phyloP scores from a whole-genome alignment of 805 yeast species.

The Kluyveromyces aestuarii region DNA sequence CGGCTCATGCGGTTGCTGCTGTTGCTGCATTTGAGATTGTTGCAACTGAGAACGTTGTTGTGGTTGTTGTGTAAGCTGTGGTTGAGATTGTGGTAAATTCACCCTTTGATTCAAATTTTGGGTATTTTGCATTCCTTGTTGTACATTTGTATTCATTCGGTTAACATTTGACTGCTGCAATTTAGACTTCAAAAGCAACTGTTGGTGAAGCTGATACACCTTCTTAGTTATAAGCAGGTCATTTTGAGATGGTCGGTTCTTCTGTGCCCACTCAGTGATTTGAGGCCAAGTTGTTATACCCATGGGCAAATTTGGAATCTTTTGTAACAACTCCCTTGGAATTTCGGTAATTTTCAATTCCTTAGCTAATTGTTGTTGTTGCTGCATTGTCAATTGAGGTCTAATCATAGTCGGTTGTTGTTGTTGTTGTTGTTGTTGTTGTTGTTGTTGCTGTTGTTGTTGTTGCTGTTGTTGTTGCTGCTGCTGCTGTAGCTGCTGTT shows the following conservation, averaged over 20 bases:
- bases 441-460: slow-evolving; percentile 19
- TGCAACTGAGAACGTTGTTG: slow-evolving; percentile 31
- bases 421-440: slow-evolving; percentile 16
- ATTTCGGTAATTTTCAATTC: slow-evolving; percentile 59
- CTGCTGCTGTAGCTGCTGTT: slow-evolving; percentile 19
- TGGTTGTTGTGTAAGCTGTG: slow-evolving; percentile 25
- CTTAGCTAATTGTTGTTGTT: slow-evolving; percentile 33
- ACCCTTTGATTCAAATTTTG: slow-evolving; percentile 10
- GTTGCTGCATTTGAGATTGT: slow-evolving; percentile 25
- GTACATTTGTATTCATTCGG: slow-evolving; percentile 13
- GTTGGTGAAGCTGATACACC: slow-evolving; percentile 59
- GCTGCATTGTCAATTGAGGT: slow-evolving; percentile 20
- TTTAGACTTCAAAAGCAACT: slow-evolving; percentile 40
- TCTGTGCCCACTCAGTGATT: slow-evolving; percentile 53
- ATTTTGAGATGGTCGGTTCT: slow-evolving; percentile 48
- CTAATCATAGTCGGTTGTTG: slow-evolving; percentile 8
- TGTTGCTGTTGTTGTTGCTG: slow-evolving; percentile 19
- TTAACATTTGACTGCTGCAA: slow-evolving; percentile 36
- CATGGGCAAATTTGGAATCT: slow-evolving; percentile 70
- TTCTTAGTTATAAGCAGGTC: slow-evolving; percentile 53
- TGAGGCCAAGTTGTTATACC: slow-evolving; percentile 76
- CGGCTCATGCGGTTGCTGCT: slow-evolving; percentile 20
- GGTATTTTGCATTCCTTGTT: background rate
- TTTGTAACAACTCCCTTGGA: slow-evolving; percentile 55
- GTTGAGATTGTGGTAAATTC: slow-evolving; percentile 24